phyloP scores from a whole-genome alignment of 768 basidiomycete species.

The Xerocomellus amylosporus region DNA sequence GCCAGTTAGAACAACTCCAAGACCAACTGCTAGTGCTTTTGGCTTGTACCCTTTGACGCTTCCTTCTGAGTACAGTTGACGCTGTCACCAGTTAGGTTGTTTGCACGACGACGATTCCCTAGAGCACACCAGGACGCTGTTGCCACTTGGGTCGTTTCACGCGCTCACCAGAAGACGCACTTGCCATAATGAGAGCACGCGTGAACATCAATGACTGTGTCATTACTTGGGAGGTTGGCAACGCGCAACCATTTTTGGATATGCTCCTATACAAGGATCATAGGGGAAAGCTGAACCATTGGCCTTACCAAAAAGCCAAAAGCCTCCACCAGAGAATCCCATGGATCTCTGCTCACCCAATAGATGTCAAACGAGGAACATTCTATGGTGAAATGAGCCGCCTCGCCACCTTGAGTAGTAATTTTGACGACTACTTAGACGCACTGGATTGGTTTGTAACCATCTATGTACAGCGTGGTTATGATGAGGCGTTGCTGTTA shows the following conservation, averaged over 20 bases:
- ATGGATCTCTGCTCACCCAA: conserved; percentile 4
- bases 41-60: too few relatives aligned
- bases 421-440: neutral
- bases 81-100: too few relatives aligned
- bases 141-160: too few relatives aligned
- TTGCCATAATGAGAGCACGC: too few relatives aligned
- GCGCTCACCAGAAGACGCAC: too few relatives aligned
- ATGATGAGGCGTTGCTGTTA: neutral
- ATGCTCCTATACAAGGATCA: neutral
- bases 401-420: neutral
- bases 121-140: too few relatives aligned
- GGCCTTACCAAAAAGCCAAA: neutral
- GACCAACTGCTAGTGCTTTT: too few relatives aligned
- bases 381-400: conserved; percentile 1
- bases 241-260: neutral
- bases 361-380: conserved; percentile 6
- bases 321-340: neutral
- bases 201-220: too few relatives aligned
- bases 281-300: neutral
- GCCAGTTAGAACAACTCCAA: too few relatives aligned
- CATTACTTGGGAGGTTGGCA: neutral
- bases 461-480: neutral
- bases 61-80: too few relatives aligned
- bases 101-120: too few relatives aligned
- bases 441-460: neutral